phyloP scores from a whole-genome alignment of 306 rosid species.

The Sophora flavescens region DNA sequence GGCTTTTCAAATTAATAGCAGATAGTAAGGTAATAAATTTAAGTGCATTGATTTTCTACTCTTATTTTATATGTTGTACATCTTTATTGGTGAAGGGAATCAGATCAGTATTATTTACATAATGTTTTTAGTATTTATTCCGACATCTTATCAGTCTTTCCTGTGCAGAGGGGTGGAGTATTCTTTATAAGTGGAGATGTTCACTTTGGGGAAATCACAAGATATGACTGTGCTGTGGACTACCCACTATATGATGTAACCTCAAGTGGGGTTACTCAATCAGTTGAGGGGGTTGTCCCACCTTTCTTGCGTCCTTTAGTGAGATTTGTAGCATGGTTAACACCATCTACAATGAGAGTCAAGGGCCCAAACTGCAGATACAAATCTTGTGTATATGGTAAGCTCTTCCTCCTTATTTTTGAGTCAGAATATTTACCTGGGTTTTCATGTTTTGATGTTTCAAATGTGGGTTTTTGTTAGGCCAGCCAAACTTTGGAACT shows the following conservation, averaged over 20 bases:
- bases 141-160: constrained; percentile 38
- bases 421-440: neutral
- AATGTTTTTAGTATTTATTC: constrained; percentile 32
- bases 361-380: constrained; percentile 67
- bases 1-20: constrained; percentile 71
- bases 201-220: constrained; percentile 86
- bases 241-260: constrained; percentile 84
- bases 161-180: constrained; percentile 72
- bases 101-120: neutral
- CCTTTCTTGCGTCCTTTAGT: constrained; percentile 55
- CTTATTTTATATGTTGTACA: neutral
- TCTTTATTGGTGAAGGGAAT: constrained; percentile 3
- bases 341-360: constrained; percentile 83
- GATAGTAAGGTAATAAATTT: constrained; percentile 70
- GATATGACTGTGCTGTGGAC: constrained; percentile 77
- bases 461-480: constrained; percentile 53
- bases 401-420: constrained; percentile 38
- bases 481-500: constrained; percentile 83
- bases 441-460: constrained; percentile 39
- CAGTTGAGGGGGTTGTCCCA: constrained; percentile 71
- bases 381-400: constrained; percentile 76
- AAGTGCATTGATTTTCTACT: constrained; percentile 9
- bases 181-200: constrained; percentile 89
- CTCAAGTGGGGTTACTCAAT: constrained; percentile 84
- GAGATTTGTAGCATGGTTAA: constrained; percentile 70